Base-by-base conservation (phyloP, 2,329 filamentous ascomycete species). In the Monosporascus sp. region DNA sequence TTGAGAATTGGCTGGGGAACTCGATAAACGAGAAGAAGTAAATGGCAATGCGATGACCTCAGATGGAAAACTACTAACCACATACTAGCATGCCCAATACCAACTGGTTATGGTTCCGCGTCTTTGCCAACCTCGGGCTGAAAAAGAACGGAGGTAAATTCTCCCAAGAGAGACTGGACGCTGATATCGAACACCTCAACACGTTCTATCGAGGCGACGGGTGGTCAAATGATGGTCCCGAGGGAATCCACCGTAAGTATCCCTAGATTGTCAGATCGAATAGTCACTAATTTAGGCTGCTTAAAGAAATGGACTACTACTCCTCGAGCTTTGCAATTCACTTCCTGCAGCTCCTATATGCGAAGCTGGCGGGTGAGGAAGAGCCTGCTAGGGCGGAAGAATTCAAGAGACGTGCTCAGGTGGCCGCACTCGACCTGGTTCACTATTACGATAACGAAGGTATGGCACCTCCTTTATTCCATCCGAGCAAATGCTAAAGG, bases 321-420 rank as follows among this genome's bases (percentile, higher is more conserved):
- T 90, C 86, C 1, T 88, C 87, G 9, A 89, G 85, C 53, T 92
- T 91, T 65, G 89, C 88, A 1, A 93, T 92, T 52, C 88, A 92
- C 60, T 89, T 89, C 60, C 72, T 91, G 5, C 88, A 93, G 65
- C 78, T 93, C 0, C 74, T 92, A 0, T 93, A 92, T 58, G 81
- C 86, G 34, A 89, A 88, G 57, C 70, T 92, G 1, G 86, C 85
- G 1, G 84, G 78, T 1, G 79, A 86, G 2, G 77, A 83, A 9
- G 88, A 92, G 60, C 82, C 82, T 0, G 75, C 75, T 31, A 79
- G 87, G 24, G 83, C 85, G 0, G 80, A 78, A 52, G 84, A 88
- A 65, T 93, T 90, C 70, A 84, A 81, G 60, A 79, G 80, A 56
- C 78, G 88, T 34, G 88, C 87, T 0, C 80, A 82, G 56, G 70